phyloP scores from a whole-genome alignment of 805 yeast species.

The Priceomyces melissophilus region DNA sequence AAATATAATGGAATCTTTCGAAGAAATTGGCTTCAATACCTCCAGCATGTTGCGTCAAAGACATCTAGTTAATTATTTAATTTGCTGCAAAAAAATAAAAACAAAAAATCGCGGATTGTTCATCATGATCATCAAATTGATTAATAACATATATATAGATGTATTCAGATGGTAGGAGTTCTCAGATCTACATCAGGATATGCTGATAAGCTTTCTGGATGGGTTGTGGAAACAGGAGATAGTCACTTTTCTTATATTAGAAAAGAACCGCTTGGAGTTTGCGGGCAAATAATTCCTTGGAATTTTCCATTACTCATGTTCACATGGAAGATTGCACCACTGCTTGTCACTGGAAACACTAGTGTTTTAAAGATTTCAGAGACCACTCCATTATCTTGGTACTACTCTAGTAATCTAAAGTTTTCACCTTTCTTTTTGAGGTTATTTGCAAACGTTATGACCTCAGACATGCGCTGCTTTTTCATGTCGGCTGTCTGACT shows the following conservation, averaged over 20 bases:
- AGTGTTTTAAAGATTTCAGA: constrained; percentile 32
- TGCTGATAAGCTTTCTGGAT: constrained; percentile 82
- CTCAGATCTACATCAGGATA: constrained; percentile 42
- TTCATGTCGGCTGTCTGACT: constrained; percentile 6
- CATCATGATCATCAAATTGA: background rate
- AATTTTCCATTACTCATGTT: constrained; percentile 48
- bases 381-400: no score
- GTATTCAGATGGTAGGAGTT: no score
- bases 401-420: background rate
- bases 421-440: constrained; percentile 8
- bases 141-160: no score
- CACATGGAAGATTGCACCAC: constrained; percentile 43
- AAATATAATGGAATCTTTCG: constrained; percentile 14
- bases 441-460: constrained; percentile 8
- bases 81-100: background rate
- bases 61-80: no score
- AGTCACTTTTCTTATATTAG: constrained; percentile 50
- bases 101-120: background rate
- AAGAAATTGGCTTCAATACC: background rate
- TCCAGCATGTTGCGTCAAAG: background rate
- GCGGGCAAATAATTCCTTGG: constrained; percentile 50
- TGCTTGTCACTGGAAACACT: constrained; percentile 45
- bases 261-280: constrained; percentile 40
- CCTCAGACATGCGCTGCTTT: constrained; percentile 6
- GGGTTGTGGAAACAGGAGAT: constrained; percentile 67